phyloP scores from a whole-genome alignment of 768 basidiomycete species.

The Boletellus emodensis region DNA sequence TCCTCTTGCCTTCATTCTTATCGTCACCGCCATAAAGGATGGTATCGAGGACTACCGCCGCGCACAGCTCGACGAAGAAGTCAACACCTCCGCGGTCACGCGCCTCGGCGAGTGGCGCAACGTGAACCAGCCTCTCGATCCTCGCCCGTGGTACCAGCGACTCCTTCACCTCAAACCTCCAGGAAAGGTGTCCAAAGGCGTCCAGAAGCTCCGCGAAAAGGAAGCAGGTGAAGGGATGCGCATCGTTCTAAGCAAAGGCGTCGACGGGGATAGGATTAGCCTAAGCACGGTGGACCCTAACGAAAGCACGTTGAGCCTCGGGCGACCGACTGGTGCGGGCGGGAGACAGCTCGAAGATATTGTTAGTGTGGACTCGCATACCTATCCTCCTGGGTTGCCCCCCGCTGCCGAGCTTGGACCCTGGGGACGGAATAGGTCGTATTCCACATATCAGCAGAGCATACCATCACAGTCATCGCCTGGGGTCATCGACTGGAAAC shows the following conservation, averaged over 20 bases:
- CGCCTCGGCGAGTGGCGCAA: slow-evolving; percentile 88
- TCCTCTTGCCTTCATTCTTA: slow-evolving; percentile 82
- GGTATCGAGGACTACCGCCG: slow-evolving; percentile 96
- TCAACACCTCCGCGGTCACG: slow-evolving; percentile 92
- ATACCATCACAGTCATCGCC: slow-evolving; percentile 50
- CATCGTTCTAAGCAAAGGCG: slow-evolving; percentile 52
- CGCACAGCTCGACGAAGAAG: slow-evolving; percentile 80
- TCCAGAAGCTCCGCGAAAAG: slow-evolving; percentile 75
- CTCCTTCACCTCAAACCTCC: slow-evolving; percentile 68
- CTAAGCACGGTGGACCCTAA: slow-evolving; percentile 42
- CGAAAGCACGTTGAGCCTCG: slow-evolving; percentile 41
- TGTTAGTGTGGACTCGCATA: slow-evolving; percentile 61
- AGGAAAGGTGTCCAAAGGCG: slow-evolving; percentile 78
- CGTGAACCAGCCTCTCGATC: slow-evolving; percentile 79
- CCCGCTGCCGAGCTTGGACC: slow-evolving; percentile 29
- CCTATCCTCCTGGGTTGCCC: slow-evolving; percentile 51
- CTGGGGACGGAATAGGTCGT: slow-evolving; percentile 37
- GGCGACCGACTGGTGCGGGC: slow-evolving; percentile 37
- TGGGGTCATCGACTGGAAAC: slow-evolving; percentile 81
- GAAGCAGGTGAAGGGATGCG: slow-evolving; percentile 70
- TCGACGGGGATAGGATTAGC: slow-evolving; percentile 35
- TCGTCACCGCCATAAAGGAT: slow-evolving; percentile 92
- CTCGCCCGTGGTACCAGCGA: slow-evolving; percentile 70
- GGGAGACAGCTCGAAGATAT: slow-evolving; percentile 62
- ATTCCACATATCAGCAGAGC: slow-evolving; percentile 52